A percentile compares a stretch with the other conserved stretches of the same genome.
Conservation (phyloP, 768 basidiomycete species). For the Agaricus sinodeliciosus region DNA sequence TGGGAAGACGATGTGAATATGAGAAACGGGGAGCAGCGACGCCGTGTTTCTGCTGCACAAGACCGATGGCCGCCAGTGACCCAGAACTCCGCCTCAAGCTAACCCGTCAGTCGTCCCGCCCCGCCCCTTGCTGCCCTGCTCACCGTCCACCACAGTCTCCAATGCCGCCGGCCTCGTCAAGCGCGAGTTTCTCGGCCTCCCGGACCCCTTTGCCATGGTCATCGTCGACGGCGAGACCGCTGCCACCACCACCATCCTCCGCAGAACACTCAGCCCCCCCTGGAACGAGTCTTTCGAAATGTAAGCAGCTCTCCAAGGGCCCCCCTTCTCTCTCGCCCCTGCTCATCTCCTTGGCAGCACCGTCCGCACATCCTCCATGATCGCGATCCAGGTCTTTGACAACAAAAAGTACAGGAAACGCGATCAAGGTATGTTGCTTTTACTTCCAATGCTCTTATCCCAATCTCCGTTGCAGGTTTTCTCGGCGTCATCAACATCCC, state of each 20-base stretch:
- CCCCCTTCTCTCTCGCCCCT: conserved; percentile 11
- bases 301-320: conserved; percentile 34
- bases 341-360: conserved; percentile 34
- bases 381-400: conserved; percentile 87
- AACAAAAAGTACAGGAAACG: conserved; percentile 82
- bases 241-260: conserved; percentile 67
- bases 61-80: conserved; percentile 26
- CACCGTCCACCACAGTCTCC: conserved; percentile 42
- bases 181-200: conserved; percentile 72
- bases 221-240: conserved; percentile 84
- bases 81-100: conserved; percentile 43
- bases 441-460: conserved; percentile 16
- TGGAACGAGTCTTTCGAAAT: conserved; percentile 87
- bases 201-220: conserved; percentile 85
- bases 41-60: too few relatives aligned
- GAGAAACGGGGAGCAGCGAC: neutral
- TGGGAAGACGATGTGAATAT: neutral
- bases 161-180: conserved; percentile 71
- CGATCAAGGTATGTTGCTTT: conserved; percentile 56
- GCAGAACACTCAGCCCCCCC: conserved; percentile 60
- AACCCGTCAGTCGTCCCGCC: conserved; percentile 29
- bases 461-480: conserved; percentile 33
- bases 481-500: conserved; percentile 52
- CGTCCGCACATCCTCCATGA: conserved; percentile 66
- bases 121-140: conserved; percentile 5